Evolutionary conservation across 345 rosid species (phyloP).

Genomic region (Mallotus nudiflorus): DNA sequence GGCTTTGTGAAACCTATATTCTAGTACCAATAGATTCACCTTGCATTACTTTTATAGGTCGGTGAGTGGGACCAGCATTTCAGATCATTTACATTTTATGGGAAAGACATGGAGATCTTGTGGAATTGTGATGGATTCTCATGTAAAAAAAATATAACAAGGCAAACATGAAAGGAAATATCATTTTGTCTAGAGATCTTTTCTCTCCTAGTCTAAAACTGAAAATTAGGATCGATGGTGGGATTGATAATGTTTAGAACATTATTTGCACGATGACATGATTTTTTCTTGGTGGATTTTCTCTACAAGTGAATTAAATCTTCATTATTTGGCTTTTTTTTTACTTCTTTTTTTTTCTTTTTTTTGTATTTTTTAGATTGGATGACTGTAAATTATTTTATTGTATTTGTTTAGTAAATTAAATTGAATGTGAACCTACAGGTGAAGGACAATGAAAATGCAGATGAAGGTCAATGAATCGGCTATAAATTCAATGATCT

Average conservation of each 20-base stretch:
- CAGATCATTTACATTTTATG: conserved; percentile 62
- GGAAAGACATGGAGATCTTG: conserved; percentile 63
- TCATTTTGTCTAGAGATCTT: conserved; percentile 49
- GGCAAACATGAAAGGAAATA: conserved; percentile 67
- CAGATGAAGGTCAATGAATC: too few relatives aligned
- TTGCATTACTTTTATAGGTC: conserved; percentile 52
- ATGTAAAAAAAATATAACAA: conserved; percentile 34
- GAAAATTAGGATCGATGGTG: conserved; percentile 21
- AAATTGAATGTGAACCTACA: too few relatives aligned
- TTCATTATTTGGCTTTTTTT: background rate
- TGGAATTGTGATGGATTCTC: conserved; percentile 61
- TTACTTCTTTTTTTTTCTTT: too few relatives aligned
- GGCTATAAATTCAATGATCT: too few relatives aligned
- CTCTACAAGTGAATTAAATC: background rate
- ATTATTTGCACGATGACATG: background rate
- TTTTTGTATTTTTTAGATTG: too few relatives aligned
- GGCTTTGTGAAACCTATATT: background rate
- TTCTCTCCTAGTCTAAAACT: conserved; percentile 26
- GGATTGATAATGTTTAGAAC: conserved; percentile 12
- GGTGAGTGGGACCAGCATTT: conserved; percentile 67
- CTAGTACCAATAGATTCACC: background rate
- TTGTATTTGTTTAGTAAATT: too few relatives aligned
- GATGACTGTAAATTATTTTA: too few relatives aligned
- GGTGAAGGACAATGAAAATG: too few relatives aligned
- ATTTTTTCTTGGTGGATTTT: background rate